Evolutionary conservation across 1,284 basidiomycete genomes (phyloP), one percentile per base, ranked within the genome.

Genomic region (Leccinum subspadiceum): DNA sequence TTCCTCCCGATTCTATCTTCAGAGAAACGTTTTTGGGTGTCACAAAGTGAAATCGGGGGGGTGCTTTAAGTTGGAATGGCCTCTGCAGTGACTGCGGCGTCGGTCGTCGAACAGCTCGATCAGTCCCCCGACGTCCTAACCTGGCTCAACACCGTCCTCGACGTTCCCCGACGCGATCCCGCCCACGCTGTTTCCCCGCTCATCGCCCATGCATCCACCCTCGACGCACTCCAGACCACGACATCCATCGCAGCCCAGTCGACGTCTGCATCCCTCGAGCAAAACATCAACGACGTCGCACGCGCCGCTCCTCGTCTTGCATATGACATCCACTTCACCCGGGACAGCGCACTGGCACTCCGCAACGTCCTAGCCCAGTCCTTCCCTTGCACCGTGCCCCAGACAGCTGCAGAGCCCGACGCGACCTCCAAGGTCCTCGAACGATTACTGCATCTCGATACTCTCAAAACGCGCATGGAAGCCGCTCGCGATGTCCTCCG

Each of bases 271-370:
- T 80, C 89, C 53, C 84, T 97, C 53, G 95, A 97, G 73, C 87
- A 87, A 64, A 84, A 87, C 52, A 94, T 98, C 62, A 89, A 93
- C 69, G 93, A 96, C 69, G 92, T 96, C 53, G 93, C 93, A 1
- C 84, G 93, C 54, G 86, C 88, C 4, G 88, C 96, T 9, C 93
- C 95, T 5, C 84, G 95, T 39, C 81, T 98, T 51, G 87, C 89
- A 1, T 97, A 96, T 71, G 95, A 97, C 75, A 79, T 98, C 20
- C 94, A 97, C 72, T 95, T 96, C 76, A 95, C 97, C 86, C 88
- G 92, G 53, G 95, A 97, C 70, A 87, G 89, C 39, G 93, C 94
- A 0, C 76, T 90, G 12, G 84, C 90, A 2, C 79, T 97, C 17
- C 88, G 91, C 64, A 76, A 75, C 22, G 77, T 84, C 6, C 77